Evolutionary conservation across 78 protist genomes (phyloP), one percentile per base, ranked within the genome.

Genomic region (Bodo saltans): DNA sequence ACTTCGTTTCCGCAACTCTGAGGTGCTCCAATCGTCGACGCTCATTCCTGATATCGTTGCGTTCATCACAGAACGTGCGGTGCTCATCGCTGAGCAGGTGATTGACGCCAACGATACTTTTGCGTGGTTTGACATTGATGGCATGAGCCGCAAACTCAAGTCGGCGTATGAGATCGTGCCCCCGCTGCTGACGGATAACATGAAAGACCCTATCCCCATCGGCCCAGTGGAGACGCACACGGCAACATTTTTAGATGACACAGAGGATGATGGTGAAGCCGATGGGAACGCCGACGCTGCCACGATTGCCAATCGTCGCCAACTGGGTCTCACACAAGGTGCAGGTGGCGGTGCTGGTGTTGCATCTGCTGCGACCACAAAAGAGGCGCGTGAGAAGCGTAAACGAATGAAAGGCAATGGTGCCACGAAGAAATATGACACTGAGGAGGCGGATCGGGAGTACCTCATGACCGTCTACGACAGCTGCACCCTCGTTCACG

Each of bases 381-480:
- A 17, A 47, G 60, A 47, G 60, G 60, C 60, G 60, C 8, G 60
- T 8, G 60, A 47, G 60, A 47, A 47, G 17, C 71, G 34, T 30
- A 68, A 27, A 11, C 3, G 34, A 28, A 1, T 34, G 34, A 23
- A 23, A 29, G 8, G 42, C 37, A 41, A 76, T 35, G 69, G 17
- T 33, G 35, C 81, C 25, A 4, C 17, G 69, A 28, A 47, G n/a
- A 47, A 47, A 38, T 37, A 37, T 67, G 81, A 76, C 34, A 38
- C 17, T 32, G 81, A 76, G 52, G 81, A 76, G 81, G 81, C 81
- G 40, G 53, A 76, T 67, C 12, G 35, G 34, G 12, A 23, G 30
- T 76, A 76, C 69, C 69, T 76, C 67, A 76, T 76, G 81, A 76
- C 34, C 39, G 35, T 79, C n/a, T 79, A 68, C 84, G 72, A 79